phyloP scores from a whole-genome alignment of 345 rosid species.

The Bretschneidera sinensis region DNA sequence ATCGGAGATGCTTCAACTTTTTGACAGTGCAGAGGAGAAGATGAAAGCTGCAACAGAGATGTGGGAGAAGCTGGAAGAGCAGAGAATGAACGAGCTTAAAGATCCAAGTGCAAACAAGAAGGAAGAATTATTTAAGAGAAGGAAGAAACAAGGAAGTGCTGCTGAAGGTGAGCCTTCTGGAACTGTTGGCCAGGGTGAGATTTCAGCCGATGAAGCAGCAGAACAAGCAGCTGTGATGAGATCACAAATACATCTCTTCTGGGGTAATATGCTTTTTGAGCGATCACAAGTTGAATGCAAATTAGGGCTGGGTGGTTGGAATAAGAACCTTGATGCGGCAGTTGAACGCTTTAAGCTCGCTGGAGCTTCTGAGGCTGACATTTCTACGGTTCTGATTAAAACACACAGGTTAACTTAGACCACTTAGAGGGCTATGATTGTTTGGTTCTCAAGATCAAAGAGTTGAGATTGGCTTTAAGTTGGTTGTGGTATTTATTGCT shows the following conservation, averaged over 20 bases:
- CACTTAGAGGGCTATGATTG: no score
- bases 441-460: no score
- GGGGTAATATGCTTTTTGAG: conserved; percentile 98
- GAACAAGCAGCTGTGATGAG: conserved; percentile 96
- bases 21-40: conserved; percentile 80
- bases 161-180: conserved; percentile 41
- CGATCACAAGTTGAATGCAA: conserved; percentile 98
- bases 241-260: conserved; percentile 96
- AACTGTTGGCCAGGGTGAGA: conserved; percentile 34
- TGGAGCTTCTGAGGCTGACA: conserved; percentile 85
- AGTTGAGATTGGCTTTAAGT: no score
- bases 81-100: conserved; percentile 59
- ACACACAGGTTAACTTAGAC: no score
- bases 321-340: conserved; percentile 69
- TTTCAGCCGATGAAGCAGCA: conserved; percentile 81
- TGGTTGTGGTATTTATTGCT: no score
- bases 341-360: conserved; percentile 86
- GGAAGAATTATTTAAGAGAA: conserved; percentile 67
- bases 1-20: conserved; percentile 61
- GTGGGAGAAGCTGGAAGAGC: conserved; percentile 98
- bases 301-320: conserved; percentile 68
- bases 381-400: conserved; percentile 64
- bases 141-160: conserved; percentile 62
- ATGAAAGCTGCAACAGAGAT: conserved; percentile 89
- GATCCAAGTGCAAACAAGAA: conserved; percentile 68